These are phyloP conservation scores for Fomitopsis palustris DNA, from an alignment of 1,284 basidiomycete genomes.

Conservation along the genomic window DNA sequence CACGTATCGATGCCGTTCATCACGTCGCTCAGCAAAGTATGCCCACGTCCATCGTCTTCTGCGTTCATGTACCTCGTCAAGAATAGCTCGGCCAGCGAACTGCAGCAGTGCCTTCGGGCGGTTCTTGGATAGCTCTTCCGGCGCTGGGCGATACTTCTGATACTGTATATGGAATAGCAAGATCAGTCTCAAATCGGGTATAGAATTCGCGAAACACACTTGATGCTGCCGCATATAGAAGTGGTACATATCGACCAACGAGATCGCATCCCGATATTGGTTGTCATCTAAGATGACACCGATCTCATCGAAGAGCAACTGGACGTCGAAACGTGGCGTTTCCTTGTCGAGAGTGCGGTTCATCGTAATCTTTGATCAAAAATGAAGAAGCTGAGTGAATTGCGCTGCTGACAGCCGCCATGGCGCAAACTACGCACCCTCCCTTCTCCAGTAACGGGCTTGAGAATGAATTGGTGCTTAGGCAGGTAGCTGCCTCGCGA, in stretches of 20 bases:
- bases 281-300: constrained; percentile 91
- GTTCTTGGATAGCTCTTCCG: constrained; percentile 62
- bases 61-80: constrained; percentile 84
- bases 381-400: neutral
- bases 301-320: constrained; percentile 92
- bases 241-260: constrained; percentile 95
- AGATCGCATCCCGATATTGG: constrained; percentile 95
- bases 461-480: constrained; percentile 92
- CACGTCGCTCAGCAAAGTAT: constrained; percentile 86
- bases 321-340: constrained; percentile 85
- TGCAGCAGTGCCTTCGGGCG: constrained; percentile 70
- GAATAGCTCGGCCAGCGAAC: constrained; percentile 84
- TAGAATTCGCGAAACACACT: constrained; percentile 38
- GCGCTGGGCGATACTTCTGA: constrained; percentile 71
- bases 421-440: constrained; percentile 47
- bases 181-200: neutral
- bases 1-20: constrained; percentile 85
- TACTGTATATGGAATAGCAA: constrained; percentile 52
- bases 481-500: constrained; percentile 50
- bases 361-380: constrained; percentile 63
- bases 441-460: constrained; percentile 95
- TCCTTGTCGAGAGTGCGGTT: constrained; percentile 75
- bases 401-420: neutral
- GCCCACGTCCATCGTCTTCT: constrained; percentile 90
- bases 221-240: constrained; percentile 91